A percentile compares a stretch with the other conserved stretches of the same genome.
Conservation (phyloP, 2,329 filamentous ascomycete genomes). For the Aspergillus fructus region DNA sequence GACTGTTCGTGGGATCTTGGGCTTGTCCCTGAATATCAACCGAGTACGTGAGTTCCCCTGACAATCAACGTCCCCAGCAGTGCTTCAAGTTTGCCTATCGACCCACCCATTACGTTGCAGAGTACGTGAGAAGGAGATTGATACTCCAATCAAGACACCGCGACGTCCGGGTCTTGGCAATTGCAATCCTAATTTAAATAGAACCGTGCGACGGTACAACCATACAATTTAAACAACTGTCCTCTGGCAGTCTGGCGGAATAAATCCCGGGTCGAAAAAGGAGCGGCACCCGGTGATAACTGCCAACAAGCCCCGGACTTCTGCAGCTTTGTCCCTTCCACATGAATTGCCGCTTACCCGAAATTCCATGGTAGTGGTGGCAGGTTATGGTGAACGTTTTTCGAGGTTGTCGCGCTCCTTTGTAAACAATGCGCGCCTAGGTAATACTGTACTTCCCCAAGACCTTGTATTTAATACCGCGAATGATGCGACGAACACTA, state of each 20-base stretch:
- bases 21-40: conserved; percentile 3
- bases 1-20: background rate
- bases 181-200: background rate
- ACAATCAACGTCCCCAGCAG: background rate
- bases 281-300: background rate
- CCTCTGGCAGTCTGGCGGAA: background rate
- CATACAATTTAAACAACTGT: background rate
- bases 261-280: background rate
- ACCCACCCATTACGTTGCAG: conserved; percentile 2
- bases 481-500: too few species aligned
- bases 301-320: background rate
- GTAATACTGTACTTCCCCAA: too few species aligned
- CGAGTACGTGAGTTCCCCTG: background rate
- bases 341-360: too few species aligned
- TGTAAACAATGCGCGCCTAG: too few species aligned
- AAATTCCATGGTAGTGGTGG: too few species aligned
- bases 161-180: background rate
- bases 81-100: background rate
- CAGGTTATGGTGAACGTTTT: too few species aligned
- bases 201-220: background rate
- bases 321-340: too few species aligned
- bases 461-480: too few species aligned
- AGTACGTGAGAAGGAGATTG: background rate
- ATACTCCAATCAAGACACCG: background rate
- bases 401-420: too few species aligned